phyloP scores from a whole-genome alignment of 192 early-diverging fungal species.

The Coemansia sp. region DNA sequence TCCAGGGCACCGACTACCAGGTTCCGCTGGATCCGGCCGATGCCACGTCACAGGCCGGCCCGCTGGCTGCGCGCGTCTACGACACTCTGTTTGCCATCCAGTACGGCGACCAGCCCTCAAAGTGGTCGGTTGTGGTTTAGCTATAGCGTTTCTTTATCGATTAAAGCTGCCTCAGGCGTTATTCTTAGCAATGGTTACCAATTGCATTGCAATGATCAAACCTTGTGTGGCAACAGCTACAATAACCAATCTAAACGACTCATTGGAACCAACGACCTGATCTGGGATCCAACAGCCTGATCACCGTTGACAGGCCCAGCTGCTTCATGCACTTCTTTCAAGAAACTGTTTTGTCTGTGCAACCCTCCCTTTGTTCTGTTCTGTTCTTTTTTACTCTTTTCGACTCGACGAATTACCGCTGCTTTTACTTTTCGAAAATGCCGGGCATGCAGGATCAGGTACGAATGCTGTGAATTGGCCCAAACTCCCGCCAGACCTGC shows the following conservation, averaged over 20 bases:
- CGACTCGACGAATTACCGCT: too few relatives aligned
- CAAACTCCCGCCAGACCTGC: too few relatives aligned
- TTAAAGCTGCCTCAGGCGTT: too few relatives aligned
- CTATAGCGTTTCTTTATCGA: conserved; percentile 1
- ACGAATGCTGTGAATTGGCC: neutral
- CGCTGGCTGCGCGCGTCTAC: conserved; percentile 76
- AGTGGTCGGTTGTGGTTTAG: conserved; percentile 88
- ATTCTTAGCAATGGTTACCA: too few relatives aligned
- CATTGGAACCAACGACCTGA: too few relatives aligned
- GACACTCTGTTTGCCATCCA: conserved; percentile 90
- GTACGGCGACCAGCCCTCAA: conserved; percentile 79
- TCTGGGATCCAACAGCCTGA: too few relatives aligned
- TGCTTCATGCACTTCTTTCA: too few relatives aligned
- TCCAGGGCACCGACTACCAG: conserved; percentile 72
- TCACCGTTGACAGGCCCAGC: too few relatives aligned
- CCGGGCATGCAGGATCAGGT: conserved; percentile 52
- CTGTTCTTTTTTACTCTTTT: conserved; percentile 5
- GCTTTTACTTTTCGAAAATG: conserved; percentile 19
- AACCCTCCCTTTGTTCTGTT: neutral
- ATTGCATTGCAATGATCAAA: too few relatives aligned
- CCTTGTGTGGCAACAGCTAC: too few relatives aligned
- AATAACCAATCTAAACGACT: too few relatives aligned
- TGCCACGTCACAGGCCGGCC: conserved; percentile 77
- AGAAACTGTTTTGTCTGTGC: neutral
- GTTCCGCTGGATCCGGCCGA: conserved; percentile 86